Conservation (phyloP, 1,284 basidiomycete species). For the Exobasidium cylindrosporum region DNA sequence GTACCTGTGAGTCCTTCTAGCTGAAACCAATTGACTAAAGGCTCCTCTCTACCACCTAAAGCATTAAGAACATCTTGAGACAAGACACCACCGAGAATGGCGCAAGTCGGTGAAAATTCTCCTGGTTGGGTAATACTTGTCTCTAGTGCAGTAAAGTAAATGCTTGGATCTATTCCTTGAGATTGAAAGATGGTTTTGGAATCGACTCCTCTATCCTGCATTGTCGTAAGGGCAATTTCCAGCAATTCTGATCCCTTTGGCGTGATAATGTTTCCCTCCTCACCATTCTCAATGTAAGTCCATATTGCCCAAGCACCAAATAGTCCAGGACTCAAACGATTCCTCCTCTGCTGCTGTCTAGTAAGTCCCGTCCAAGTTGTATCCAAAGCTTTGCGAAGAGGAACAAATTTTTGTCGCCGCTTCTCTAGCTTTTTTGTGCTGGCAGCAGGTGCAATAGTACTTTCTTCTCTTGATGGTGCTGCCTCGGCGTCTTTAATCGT, state of each 20-base stretch:
- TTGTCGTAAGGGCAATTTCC: constrained; percentile 18
- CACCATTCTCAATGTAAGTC: background rate
- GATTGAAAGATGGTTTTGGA: constrained; percentile 1
- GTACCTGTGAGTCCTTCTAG: constrained; percentile 76
- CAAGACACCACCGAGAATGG: constrained; percentile 83
- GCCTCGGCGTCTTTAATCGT: background rate
- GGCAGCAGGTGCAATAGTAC: background rate
- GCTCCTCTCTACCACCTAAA: constrained; percentile 81
- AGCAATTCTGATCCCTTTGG: constrained; percentile 59
- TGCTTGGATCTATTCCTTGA: background rate
- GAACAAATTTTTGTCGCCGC: constrained; percentile 65
- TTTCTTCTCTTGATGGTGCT: background rate
- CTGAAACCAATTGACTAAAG: constrained; percentile 86
- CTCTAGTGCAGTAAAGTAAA: constrained; percentile 8
- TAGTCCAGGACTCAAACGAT: constrained; percentile 60
- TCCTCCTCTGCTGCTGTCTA: constrained; percentile 72
- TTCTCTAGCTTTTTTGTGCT: constrained; percentile 56
- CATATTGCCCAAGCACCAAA: constrained; percentile 65
- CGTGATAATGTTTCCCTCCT: background rate
- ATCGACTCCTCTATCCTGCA: constrained; percentile 13
- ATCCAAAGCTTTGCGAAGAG: constrained; percentile 62
- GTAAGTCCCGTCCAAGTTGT: constrained; percentile 67
- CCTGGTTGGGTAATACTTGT: constrained; percentile 11
- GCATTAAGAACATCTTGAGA: constrained; percentile 93
- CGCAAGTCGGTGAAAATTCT: constrained; percentile 22